Evolutionary conservation across 2,329 filamentous ascomycete genomes (phyloP), one percentile per base, ranked within the genome.

Genomic region (Fusarium protoensiforme): DNA sequence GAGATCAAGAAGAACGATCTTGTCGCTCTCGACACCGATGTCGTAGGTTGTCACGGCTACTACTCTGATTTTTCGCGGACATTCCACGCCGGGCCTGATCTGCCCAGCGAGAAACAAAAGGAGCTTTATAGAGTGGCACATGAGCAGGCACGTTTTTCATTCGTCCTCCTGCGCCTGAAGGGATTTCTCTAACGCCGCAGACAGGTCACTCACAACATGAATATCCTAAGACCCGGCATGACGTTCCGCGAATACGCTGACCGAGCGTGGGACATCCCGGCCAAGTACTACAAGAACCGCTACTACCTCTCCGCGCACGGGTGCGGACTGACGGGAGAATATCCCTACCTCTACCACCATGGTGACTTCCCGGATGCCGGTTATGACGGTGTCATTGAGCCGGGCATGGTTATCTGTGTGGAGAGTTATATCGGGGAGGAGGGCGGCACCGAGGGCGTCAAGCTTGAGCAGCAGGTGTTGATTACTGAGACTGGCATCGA

Each of bases 391-490:
- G 38, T 61, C 22, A 61, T 68, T 10, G 46, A 65, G 14, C 46
- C 65, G 4, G 65, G 56, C 3, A 57, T 57, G 62, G 56, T 61
- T 8, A 22, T 68, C 29, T 68, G 56, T 18, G 46, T 65, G 2
- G 33, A 61, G 46, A 68, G 56, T 18, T 68, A 57, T 20, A 65
- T 68, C 22, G 56, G 38, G 16, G 35, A 56, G 5, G 61, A 68
- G 54, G 56, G 56, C 8, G 46, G 56, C 11, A 46, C 29, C 7
- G 11, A 65, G n/a, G 62, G 65, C 20, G 62, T 68, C 10, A 65
- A 65, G 62, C 36, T 68, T 14, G 62, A 68, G 56, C 65, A 61
- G 22, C 62, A 68, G 20, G 62, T 65, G 18, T n/a, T 57, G 33
- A 61, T 65, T 16, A 68, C 62, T 3, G 38, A 65, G 16, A 57